Conservation (phyloP, 805 yeast genomes). For the Lipomyces anomalus region DNA sequence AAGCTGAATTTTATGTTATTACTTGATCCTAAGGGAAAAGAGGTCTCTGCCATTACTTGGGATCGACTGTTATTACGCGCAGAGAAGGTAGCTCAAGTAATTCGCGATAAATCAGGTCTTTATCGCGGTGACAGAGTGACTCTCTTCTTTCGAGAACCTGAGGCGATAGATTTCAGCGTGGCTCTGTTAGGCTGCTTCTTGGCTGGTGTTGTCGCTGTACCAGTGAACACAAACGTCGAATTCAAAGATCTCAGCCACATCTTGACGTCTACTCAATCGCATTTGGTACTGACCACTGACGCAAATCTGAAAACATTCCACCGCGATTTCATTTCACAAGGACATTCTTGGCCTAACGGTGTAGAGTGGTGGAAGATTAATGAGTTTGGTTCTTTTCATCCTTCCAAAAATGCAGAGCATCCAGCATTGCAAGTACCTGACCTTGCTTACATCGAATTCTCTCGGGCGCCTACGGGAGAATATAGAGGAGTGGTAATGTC, state of each 20-base stretch:
- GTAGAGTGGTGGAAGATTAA: slow-evolving; percentile 75
- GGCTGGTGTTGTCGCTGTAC: slow-evolving; percentile 93
- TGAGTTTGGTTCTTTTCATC: slow-evolving; percentile 70
- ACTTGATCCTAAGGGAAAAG: slow-evolving; percentile 77
- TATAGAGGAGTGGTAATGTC: slow-evolving; percentile 89
- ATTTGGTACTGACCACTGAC: slow-evolving; percentile 75
- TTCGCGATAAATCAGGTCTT: slow-evolving; percentile 63
- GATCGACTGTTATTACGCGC: slow-evolving; percentile 77
- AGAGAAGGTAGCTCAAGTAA: slow-evolving; percentile 81
- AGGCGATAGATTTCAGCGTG: slow-evolving; percentile 76
- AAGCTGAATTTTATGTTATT: slow-evolving; percentile 67
- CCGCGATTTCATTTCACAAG: slow-evolving; percentile 44
- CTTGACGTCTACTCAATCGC: slow-evolving; percentile 67
- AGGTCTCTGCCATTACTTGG: slow-evolving; percentile 73
- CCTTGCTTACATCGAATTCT: slow-evolving; percentile 88
- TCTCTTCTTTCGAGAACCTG: slow-evolving; percentile 74
- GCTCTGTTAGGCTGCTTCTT: slow-evolving; percentile 88
- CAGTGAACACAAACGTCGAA: slow-evolving; percentile 64
- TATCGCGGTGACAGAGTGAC: slow-evolving; percentile 80
- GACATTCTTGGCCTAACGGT: slow-evolving; percentile 65
- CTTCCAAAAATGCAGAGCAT: slow-evolving; percentile 49
- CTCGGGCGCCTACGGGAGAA: slow-evolving; percentile 85
- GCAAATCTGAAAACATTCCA: slow-evolving; percentile 70
- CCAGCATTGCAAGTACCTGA: slow-evolving; percentile 72
- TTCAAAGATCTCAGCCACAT: slow-evolving; percentile 65